Base-by-base conservation (phyloP, 768 basidiomycete genomes). In the Rhizopogon sp. region DNA sequence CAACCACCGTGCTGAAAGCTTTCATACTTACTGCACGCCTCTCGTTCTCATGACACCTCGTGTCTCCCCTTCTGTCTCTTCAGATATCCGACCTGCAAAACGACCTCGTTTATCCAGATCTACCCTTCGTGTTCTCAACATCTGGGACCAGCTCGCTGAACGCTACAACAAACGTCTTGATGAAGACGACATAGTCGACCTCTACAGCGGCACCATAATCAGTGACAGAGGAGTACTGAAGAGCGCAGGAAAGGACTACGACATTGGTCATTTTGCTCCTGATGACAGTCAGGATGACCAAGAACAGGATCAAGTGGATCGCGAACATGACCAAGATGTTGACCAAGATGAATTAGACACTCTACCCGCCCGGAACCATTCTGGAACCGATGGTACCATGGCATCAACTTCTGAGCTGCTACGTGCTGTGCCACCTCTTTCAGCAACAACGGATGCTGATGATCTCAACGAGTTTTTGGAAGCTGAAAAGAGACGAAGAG, bases 141-240 rank as follows among this genome's bases (percentile, higher is more conserved):
- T 80, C 13, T 90, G 90, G 89, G 74, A 79, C 28, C 75, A 80
- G 50, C 79, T 92, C 3, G 88, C 80, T 3, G 81, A 85, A 46
- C 79, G 87, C 25, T 87, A 90, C 64, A 76, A 79, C 35, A 77
- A 80, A 50, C 76, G 78, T 43, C 70, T 89, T 39, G 87, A 88
- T 60, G 84, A 91, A 63, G 90, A 92, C 67, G 90, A 93, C 66
- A 84, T 91, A 44, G 75, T 92, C 33, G 85, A 91, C 62, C 71
- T 93, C 3, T 71, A 74, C 53, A 83, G 81, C 10, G 79, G 76
- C 10, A 67, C 79, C 57, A 74, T 92, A 41, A 72, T 88, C 55
- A 82, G 80, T 61, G 87, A 92, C 66, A 80, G 87, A 56, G 90
- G 90, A 2, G 78, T 88, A 3, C 70, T 88, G 41, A 78, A 81